Percentiles rank a stretch among this genome's conserved stretches.
Evolutionary conservation across 495 filamentous ascomycete genomes (phyloP).

Genomic region (Poronia punctata): DNA sequence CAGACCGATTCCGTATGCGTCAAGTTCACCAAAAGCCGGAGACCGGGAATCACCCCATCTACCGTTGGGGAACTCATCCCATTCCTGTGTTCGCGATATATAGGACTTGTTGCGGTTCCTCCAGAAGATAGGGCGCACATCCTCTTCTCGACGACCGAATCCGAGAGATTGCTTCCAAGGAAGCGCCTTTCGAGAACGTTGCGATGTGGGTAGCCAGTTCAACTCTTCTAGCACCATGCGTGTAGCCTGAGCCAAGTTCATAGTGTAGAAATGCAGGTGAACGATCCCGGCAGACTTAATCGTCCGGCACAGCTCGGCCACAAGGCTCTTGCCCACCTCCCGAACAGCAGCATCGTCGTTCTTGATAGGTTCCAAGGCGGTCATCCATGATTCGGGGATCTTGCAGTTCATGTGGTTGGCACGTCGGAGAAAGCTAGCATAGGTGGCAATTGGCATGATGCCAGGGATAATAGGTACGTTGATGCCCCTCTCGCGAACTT

Average conservation of each 20-base stretch:
- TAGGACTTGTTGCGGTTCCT: conserved; percentile 94
- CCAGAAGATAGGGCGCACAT: conserved; percentile 99
- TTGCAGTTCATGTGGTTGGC: conserved; percentile 81
- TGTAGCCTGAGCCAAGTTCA: conserved; percentile 95
- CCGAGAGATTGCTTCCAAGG: conserved; percentile 94
- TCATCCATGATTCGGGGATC: conserved; percentile 74
- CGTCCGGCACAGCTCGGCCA: conserved; percentile 87
- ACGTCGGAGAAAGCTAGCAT: conserved; percentile 82
- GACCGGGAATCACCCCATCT: conserved; percentile 98
- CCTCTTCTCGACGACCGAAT: conserved; percentile 80
- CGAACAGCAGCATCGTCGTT: conserved; percentile 91
- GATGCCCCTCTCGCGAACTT: conserved; percentile 78
- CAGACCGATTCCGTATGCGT: conserved; percentile 89
- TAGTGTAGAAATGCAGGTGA: conserved; percentile 97
- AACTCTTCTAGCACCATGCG: conserved; percentile 90
- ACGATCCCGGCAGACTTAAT: conserved; percentile 74
- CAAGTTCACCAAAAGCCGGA: conserved; percentile 93
- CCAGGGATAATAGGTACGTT: conserved; percentile 88
- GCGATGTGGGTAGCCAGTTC: conserved; percentile 64
- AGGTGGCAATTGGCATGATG: conserved; percentile 98
- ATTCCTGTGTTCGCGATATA: conserved; percentile 89
- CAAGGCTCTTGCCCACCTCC: conserved; percentile 79
- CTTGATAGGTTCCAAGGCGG: conserved; percentile 83
- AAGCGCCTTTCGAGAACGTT: conserved; percentile 69
- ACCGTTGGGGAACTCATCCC: conserved; percentile 99